Evolutionary conservation across 257 asterid species (phyloP), one percentile per base, ranked within the genome.

Genomic region (Cruciata laevipes): DNA sequence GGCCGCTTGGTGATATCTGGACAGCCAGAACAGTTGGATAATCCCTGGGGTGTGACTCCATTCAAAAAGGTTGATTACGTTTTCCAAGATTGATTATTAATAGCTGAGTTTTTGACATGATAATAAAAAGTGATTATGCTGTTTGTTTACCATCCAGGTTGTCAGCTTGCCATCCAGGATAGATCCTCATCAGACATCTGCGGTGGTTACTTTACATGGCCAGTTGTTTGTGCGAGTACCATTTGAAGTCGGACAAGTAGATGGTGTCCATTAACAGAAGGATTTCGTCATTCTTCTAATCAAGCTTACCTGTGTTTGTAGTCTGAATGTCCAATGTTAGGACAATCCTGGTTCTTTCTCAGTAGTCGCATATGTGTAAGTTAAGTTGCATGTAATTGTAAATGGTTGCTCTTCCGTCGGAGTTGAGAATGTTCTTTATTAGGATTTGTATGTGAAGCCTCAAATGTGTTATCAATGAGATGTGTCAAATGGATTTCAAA

Each of bases 1-100:
- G 98, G 98, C 7, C 95, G 96, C 63, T 81, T 91, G 84, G 98
- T 91, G 49, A 91, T 91, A 77, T 85, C 96, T 24, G 98, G 98
- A 56, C 95, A 87, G 77, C 96, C 98, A 16, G 98, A 89, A 73
- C 90, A 87, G 69, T 83, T 80, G 82, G 96, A 91, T 72, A 91
- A 91, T 80, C 98, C 95, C 30, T 91, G 98, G 98, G 98, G 96
- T 57, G 98, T 91, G 75, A 77, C 84, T 69, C 85, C 96, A 69
- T 87, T 91, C 77, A 91, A 89, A 81, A 91, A 91, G 95, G 98
- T 89, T 66, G 51, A n/a, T 75, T 70, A 3, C 65, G 3, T 35
- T 69, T 63, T 32, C 25, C 16, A 14, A 42, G 57, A 55, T 27
- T n/a, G 57, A 55, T 37, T 17, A 55, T 65, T 55, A 11, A 24